Conservation (phyloP, 352 stramenopile species). For the Phytophthora pini region DNA sequence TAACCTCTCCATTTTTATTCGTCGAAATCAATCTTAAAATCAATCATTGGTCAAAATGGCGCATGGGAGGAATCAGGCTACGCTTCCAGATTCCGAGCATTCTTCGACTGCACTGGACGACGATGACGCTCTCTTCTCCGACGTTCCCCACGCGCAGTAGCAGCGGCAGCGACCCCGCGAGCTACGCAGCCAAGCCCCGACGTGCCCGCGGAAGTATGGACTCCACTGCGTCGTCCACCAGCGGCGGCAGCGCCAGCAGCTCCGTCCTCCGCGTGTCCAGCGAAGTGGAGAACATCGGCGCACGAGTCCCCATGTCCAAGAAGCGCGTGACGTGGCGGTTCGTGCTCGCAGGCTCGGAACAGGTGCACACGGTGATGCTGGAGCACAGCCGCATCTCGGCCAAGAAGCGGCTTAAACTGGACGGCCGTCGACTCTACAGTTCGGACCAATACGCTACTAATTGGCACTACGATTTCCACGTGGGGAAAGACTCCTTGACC, state of each 20-base stretch:
- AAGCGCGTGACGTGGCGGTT: slow-evolving; percentile 89
- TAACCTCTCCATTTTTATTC: slow-evolving; percentile 4
- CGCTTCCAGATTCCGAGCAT: slow-evolving; percentile 17
- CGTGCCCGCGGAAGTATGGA: slow-evolving; percentile 42
- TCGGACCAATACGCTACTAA: slow-evolving; percentile 77
- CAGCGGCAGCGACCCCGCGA: slow-evolving; percentile 29
- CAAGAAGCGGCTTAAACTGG: slow-evolving; percentile 85
- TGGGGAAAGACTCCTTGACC: slow-evolving; percentile 42
- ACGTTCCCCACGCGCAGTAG: slow-evolving; percentile 31
- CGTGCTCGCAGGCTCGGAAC: slow-evolving; percentile 71
- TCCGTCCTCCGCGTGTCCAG: slow-evolving; percentile 67
- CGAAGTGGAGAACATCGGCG: slow-evolving; percentile 87
- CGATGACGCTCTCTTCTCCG: slow-evolving; percentile 56
- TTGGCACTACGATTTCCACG: slow-evolving; percentile 82
- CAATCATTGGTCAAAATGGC: slow-evolving; percentile 26
- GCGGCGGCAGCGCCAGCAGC: slow-evolving; percentile 29
- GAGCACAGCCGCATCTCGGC: slow-evolving; percentile 84
- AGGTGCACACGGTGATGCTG: slow-evolving; percentile 86
- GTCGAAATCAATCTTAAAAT: background rate
- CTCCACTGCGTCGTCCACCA: slow-evolving; percentile 33
- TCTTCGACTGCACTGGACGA: background rate
- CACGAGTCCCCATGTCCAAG: slow-evolving; percentile 82
- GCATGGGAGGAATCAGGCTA: slow-evolving; percentile 15
- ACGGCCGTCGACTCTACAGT: slow-evolving; percentile 74
- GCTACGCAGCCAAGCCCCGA: slow-evolving; percentile 28